Base-by-base conservation (phyloP, 2,329 filamentous ascomycete species). In the Pezicula radicicola region DNA sequence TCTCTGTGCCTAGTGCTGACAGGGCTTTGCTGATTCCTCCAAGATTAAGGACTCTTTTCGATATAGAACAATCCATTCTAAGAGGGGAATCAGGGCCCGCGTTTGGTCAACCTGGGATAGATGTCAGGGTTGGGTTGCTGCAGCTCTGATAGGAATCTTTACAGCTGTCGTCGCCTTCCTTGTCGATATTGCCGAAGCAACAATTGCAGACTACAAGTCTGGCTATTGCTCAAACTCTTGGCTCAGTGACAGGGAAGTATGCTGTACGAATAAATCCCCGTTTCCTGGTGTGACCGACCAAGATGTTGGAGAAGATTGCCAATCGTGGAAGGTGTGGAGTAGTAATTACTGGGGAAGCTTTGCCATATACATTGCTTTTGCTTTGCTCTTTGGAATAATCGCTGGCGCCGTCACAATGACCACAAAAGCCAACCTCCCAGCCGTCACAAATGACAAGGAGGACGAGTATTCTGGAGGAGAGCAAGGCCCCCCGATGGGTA, bases 21-120 rank as follows among this genome's bases (percentile, higher is more conserved):
- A n/a, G 4, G 35, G 39, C 37, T 48, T 30, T 49, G 44, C 54
- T 30, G 30, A 35, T 28, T 53, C 35, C 36, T 25, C 6, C 37
- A 46, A 78, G 75, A 72, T 81, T 63, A 81, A 81, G 66, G 78
- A 81, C 58, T 79, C 79, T 2, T 78, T 76, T 57, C 76, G 78
- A n/a, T 71, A 72, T 51, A 72, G 78, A 39, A 63, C 66, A 36
- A 64, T 79, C n/a, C 70, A 74, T 49, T 67, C 69, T 15, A 66
- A 67, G 9, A 67, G 65, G 50, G 73, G 76, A 6, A 53, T 79
- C 7, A 72, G 73, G 35, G 68, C 71, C 58, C 62, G 60, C 6
- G 25, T 73, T 3, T 46, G 69, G n/a, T 66, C 70, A 2, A 59
- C 65, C 12, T 76, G 78, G 65, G 79, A 83, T 51, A 68, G 74